Evolutionary conservation across 352 stramenopile species (phyloP), one percentile per base, ranked within the genome.

Genomic region (Pythium graminicola): DNA sequence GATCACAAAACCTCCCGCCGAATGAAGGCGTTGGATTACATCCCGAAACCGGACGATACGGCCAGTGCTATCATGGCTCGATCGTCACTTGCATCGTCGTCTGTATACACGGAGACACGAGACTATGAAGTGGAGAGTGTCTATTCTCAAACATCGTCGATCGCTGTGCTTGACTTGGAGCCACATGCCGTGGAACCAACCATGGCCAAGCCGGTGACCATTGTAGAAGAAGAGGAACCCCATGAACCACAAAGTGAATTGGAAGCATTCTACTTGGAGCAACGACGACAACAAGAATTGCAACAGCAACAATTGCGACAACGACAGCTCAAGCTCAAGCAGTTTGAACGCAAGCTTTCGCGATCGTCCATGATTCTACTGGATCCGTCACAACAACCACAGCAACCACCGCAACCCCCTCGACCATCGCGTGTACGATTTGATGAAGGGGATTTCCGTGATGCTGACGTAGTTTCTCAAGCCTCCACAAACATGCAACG

Each of bases 141-240:
- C 17, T 58, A 54, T 47, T 64, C 56, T 24, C 67, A 67, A 39
- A 64, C 61, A 14, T 85, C 74, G 22, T 85, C 74, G 7, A 70
- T 85, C 24, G 72, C 74, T n/a, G 65, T 85, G 17, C 27, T 85
- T 43, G 74, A 85, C 26, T 40, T 73, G 8, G 64, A 70, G 26
- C 53, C 64, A 24, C 42, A 38, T 40, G 44, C 45, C 42, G 22
- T 42, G 24, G 64, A 75, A 23, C 50, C 72, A 22, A 65, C 41
- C 35, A 24, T 16, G 57, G 9, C 53, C 49, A 22, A 64, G 58
- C 42, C 57, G 62, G 13, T 47, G 31, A 47, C 55, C n/a, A 56
- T 53, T 26, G 31, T 20, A 0, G 47, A 63, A 27, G 55, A 63
- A 31, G 55, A 54, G 3, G 10, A 24, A 1, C 14, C 4, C 14